Evolutionary conservation across 768 basidiomycete species (phyloP).

Genomic region (Daedalea quercina): DNA sequence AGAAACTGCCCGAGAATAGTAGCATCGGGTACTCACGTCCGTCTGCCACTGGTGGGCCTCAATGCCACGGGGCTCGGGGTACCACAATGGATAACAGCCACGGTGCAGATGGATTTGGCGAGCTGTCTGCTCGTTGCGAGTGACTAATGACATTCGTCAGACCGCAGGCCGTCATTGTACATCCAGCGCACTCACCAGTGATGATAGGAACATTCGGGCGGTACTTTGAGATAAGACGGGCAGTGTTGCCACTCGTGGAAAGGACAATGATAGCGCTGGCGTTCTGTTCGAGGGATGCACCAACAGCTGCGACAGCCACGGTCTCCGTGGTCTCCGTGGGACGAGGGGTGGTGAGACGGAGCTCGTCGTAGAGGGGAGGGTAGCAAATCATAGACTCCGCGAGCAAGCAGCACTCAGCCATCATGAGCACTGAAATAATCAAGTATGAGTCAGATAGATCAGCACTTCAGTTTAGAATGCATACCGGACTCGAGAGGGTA

Average conservation of each 20-base stretch:
- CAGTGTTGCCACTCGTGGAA: slow-evolving; percentile 95
- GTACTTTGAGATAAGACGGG: slow-evolving; percentile 94
- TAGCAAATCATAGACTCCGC: slow-evolving; percentile 96
- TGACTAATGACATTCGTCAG: slow-evolving; percentile 46
- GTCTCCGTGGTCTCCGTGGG: slow-evolving; percentile 96
- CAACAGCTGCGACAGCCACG: slow-evolving; percentile 91
- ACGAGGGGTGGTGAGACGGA: slow-evolving; percentile 69
- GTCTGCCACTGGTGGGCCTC: slow-evolving; percentile 92
- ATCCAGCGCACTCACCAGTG: slow-evolving; percentile 55
- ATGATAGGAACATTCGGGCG: slow-evolving; percentile 91
- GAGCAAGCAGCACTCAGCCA: slow-evolving; percentile 98
- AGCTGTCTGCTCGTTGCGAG: slow-evolving; percentile 91
- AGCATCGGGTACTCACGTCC: slow-evolving; percentile 55
- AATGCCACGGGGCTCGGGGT: slow-evolving; percentile 89
- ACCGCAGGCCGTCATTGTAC: not conserved
- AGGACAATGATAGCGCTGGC: slow-evolving; percentile 94
- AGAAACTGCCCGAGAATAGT: not conserved
- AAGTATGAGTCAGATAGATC: not conserved
- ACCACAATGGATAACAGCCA: slow-evolving; percentile 96
- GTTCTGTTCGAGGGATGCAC: slow-evolving; percentile 91
- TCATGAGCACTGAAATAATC: slow-evolving; percentile 78
- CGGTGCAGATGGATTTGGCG: slow-evolving; percentile 96
- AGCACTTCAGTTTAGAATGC: no score
- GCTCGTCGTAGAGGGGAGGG: slow-evolving; percentile 87
- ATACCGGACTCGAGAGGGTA: slow-evolving; percentile 94